These are phyloP conservation scores for Salisapilia sapeloensis DNA, from an alignment of 352 stramenopile species.

Conservation along the genomic window DNA sequence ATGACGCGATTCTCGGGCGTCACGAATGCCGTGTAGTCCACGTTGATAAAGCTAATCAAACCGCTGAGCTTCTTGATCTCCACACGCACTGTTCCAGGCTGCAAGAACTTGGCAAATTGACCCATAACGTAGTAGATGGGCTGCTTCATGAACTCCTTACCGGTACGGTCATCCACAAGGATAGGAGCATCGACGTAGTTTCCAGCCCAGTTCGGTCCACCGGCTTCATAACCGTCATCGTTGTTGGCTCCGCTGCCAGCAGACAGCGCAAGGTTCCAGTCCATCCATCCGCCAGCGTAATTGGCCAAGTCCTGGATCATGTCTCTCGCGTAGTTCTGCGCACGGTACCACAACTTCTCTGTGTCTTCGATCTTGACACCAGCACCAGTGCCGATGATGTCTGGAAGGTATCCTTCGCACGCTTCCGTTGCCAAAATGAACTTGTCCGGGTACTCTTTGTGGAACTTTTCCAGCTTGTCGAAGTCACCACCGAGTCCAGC, in stretches of 20 bases:
- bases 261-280: constrained; percentile 83
- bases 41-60: constrained; percentile 12
- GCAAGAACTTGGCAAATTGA: constrained; percentile 59
- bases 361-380: constrained; percentile 23
- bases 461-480: constrained; percentile 23
- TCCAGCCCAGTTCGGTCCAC: constrained; percentile 57
- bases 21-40: constrained; percentile 26
- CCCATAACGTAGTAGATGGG: constrained; percentile 69
- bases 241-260: no score
- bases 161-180: constrained; percentile 32
- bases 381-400: constrained; percentile 22
- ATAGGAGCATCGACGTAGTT: constrained; percentile 63
- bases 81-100: constrained; percentile 25
- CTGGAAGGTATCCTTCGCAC: constrained; percentile 45
- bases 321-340: constrained; percentile 65
- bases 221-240: constrained; percentile 7
- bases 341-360: constrained; percentile 36
- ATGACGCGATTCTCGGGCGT: constrained; percentile 27
- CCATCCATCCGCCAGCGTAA: constrained; percentile 60
- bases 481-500: constrained; percentile 24
- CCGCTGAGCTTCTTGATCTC: constrained; percentile 10
- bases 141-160: constrained; percentile 63
- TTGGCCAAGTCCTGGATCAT: constrained; percentile 78
- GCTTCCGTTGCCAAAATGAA: constrained; percentile 76
- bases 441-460: constrained; percentile 35